These are phyloP conservation scores for Steccherinum ochraceum DNA, from an alignment of 768 basidiomycete species.

Conservation along the genomic window DNA sequence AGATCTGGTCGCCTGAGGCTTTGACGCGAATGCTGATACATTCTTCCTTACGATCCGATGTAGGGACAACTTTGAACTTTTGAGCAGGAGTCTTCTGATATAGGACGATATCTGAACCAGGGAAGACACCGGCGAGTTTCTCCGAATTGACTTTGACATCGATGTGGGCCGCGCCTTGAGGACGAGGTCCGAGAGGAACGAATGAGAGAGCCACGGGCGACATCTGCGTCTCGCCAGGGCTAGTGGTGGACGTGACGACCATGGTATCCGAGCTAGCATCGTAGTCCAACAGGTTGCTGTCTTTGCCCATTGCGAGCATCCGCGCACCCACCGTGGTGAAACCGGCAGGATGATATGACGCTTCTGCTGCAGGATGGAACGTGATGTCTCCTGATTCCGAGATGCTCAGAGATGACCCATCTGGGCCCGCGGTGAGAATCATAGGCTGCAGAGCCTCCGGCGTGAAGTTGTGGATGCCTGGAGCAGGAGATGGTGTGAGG, in stretches of 20 bases:
- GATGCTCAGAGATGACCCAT: neutral
- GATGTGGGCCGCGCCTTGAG: neutral
- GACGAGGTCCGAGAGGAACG: neutral
- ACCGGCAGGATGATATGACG: neutral
- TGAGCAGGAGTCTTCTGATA: neutral
- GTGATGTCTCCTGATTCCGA: neutral
- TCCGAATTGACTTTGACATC: neutral
- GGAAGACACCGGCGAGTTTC: constrained; percentile 1
- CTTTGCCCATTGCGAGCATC: neutral
- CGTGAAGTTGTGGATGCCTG: constrained; percentile 1
- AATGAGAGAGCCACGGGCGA: constrained; percentile 8
- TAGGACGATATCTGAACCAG: constrained; percentile 2
- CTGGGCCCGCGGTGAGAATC: constrained; percentile 7
- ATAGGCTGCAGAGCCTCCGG: constrained; percentile 6
- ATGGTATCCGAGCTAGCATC: neutral
- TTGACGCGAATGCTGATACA: constrained; percentile 7
- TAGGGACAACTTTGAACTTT: constrained; percentile 1
- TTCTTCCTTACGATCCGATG: neutral
- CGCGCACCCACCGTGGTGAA: neutral
- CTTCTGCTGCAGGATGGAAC: neutral
- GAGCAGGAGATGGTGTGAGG: constrained; percentile 9
- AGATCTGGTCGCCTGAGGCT: constrained; percentile 7
- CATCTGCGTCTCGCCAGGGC: neutral
- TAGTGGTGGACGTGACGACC: neutral
- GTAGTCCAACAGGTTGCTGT: neutral